Percentiles rank a stretch among this genome's conserved stretches.
Conservation (phyloP, 2,329 filamentous ascomycete genomes). For the Teratosphaeria gauchensis region DNA sequence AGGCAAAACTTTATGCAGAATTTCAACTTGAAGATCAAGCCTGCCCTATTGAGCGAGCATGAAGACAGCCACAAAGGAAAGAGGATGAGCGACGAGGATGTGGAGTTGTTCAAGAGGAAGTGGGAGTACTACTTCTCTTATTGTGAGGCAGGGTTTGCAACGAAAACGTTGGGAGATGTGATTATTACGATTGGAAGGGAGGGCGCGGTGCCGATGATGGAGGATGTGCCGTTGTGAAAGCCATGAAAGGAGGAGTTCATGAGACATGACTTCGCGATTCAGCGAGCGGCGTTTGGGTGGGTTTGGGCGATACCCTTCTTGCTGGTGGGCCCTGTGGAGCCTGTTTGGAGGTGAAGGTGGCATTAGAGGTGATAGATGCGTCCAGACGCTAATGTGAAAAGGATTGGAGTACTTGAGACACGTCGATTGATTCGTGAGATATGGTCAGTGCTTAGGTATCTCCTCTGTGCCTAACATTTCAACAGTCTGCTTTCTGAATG, state of each 20-base stretch:
- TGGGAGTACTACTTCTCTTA: slow-evolving; percentile 75
- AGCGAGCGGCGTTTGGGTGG: not conserved
- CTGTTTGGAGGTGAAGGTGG: not conserved
- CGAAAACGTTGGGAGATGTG: slow-evolving; percentile 62
- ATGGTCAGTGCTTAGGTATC: no score
- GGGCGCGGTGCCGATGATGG: slow-evolving; percentile 58
- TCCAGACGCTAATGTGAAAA: not conserved
- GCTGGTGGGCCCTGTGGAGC: not conserved
- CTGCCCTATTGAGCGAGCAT: slow-evolving; percentile 51
- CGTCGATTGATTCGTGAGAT: not conserved
- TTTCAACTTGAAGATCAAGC: slow-evolving; percentile 52
- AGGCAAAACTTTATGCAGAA: slow-evolving; percentile 54
- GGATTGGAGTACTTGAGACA: not conserved
- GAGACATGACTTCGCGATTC: not conserved
- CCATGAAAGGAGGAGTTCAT: not conserved
- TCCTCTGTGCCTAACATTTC: no score
- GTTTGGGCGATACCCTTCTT: not conserved
- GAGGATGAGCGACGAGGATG: slow-evolving; percentile 50
- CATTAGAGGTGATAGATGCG: not conserved
- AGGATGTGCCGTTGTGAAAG: slow-evolving; percentile 52
- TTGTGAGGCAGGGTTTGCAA: slow-evolving; percentile 63
- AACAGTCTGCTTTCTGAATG: no score
- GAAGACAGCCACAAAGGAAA: slow-evolving; percentile 10
- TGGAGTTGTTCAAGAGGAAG: slow-evolving; percentile 59
- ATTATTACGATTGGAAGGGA: slow-evolving; percentile 62